Percentiles rank a stretch among this genome's conserved stretches.
These are phyloP conservation scores for Aspergillus taichungensis DNA, from an alignment of 495 filamentous ascomycete genomes.

Conservation along the genomic window DNA sequence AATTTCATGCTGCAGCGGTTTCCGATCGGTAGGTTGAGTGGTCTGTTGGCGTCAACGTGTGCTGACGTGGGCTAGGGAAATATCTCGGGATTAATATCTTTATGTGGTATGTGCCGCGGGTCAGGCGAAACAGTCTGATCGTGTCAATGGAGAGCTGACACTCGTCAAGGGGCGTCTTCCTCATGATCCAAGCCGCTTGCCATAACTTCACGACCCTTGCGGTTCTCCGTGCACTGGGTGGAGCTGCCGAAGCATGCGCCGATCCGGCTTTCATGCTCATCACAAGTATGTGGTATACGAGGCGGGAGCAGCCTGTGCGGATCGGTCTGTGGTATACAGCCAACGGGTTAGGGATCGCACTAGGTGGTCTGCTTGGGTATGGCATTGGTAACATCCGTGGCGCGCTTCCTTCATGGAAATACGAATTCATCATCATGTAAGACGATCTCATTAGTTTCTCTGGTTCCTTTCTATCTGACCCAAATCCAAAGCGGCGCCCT, in stretches of 20 bases:
- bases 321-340: slow-evolving; percentile 54
- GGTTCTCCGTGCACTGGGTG: slow-evolving; percentile 40
- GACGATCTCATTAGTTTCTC: not conserved
- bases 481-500: slow-evolving; percentile 34
- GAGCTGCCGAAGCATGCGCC: slow-evolving; percentile 48
- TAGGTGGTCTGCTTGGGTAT: slow-evolving; percentile 51
- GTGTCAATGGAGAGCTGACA: not conserved
- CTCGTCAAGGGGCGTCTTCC: slow-evolving; percentile 39
- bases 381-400: slow-evolving; percentile 48
- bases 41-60: not conserved
- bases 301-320: slow-evolving; percentile 49
- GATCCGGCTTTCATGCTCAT: slow-evolving; percentile 32
- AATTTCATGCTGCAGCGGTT: slow-evolving; percentile 50
- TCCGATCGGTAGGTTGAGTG: slow-evolving; percentile 36
- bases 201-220: slow-evolving; percentile 46
- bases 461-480: slow-evolving; percentile 11
- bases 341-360: slow-evolving; percentile 49
- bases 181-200: slow-evolving; percentile 47
- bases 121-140: not conserved
- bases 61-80: slow-evolving; percentile 27
- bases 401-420: slow-evolving; percentile 47
- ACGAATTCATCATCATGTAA: slow-evolving; percentile 45
- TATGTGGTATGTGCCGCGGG: slow-evolving; percentile 34
- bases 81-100: slow-evolving; percentile 53
- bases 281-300: slow-evolving; percentile 44